phyloP scores from a whole-genome alignment of 768 basidiomycete genomes.

The Boletus pseudopeckii region DNA sequence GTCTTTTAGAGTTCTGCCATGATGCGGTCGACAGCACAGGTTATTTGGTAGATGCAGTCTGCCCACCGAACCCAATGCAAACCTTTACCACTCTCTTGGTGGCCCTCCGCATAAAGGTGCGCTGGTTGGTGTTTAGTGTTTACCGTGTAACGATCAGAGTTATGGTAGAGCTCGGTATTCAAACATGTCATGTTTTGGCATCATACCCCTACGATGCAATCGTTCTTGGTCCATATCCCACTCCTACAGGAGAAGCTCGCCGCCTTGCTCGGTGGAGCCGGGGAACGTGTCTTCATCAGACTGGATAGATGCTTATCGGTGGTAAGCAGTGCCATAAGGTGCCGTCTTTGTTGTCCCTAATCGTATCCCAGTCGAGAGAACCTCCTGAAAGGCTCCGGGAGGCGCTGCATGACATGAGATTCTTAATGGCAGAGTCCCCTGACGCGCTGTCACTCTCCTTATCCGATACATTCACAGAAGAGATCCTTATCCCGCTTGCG shows the following conservation, averaged over 20 bases:
- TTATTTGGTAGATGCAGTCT: slow-evolving; percentile 51
- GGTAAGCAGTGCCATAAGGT: slow-evolving; percentile 14
- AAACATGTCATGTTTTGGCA: slow-evolving; percentile 41
- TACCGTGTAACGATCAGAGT: not conserved
- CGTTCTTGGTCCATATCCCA: slow-evolving; percentile 50
- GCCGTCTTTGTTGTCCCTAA: slow-evolving; percentile 2
- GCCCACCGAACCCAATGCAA: slow-evolving; percentile 30
- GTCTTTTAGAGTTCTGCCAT: not conserved
- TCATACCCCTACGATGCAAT: slow-evolving; percentile 46
- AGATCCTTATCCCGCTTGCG: slow-evolving; percentile 47
- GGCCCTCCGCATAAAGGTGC: slow-evolving; percentile 37
- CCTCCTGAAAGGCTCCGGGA: slow-evolving; percentile 12
- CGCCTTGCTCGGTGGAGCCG: not conserved
- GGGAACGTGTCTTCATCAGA: slow-evolving; percentile 16
- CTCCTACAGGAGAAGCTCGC: slow-evolving; percentile 14
- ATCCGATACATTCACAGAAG: slow-evolving; percentile 24
- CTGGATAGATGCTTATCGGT: slow-evolving; percentile 16
- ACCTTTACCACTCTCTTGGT: slow-evolving; percentile 37
- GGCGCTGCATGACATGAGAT: slow-evolving; percentile 10
- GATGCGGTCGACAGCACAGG: slow-evolving; percentile 26
- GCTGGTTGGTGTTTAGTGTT: slow-evolving; percentile 20
- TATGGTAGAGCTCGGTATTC: slow-evolving; percentile 32
- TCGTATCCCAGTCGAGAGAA: slow-evolving; percentile 8
- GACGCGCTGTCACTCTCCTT: slow-evolving; percentile 28
- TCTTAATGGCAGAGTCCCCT: slow-evolving; percentile 3